Base-by-base conservation (phyloP, 345 rosid genomes). In the Lumnitzera racemosa region DNA sequence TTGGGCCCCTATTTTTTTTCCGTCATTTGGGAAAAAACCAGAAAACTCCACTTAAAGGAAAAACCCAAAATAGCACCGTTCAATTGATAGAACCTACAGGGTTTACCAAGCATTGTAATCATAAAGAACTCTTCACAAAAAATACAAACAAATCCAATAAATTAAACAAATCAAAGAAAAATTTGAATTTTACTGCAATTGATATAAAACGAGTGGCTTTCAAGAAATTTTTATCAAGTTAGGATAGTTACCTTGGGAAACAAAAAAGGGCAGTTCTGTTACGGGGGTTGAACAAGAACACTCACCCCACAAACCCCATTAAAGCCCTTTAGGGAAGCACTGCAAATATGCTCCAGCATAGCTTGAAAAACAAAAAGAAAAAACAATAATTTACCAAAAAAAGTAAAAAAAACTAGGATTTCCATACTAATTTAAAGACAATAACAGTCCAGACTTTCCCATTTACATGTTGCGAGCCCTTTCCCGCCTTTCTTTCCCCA, bases 341-440 rank as follows among this genome's bases (percentile, higher is more conserved):
- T 20, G 90, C 97, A 59, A 90, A 87, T 51, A 87, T 65, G 97
- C 97, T 66, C 95, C 97, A 2, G 91, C 97, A 76, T 84, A 90
- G 61, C 92, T 90, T 72, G 49, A 61, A 51, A n/a, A 59, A 14
- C 17, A 15, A 55, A 57, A 6, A 47, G n/a, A 20, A 15, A 11
- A 0, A 46, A 36, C 11, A 0, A 58, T 49, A 50, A 27, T 27
- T 29, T 59, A 56, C 14, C 23, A 56, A 7, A 36, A n/a, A 25
- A 16, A 36, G 60, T 5, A 3, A 41, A 13, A 11, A 57, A 36
- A 31, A 7, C 41, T 41, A 41, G 11, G 15, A 23, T 13, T 53
- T 53, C 29, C 29, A 25, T 11, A 53, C 31, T 3, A 23, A 0
- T n/a, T 46, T 23, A 4, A n/a, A 43, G 20, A 47, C 25, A 29